A percentile compares a stretch with the other conserved stretches of the same genome.
Evolutionary conservation across 2,329 filamentous ascomycete genomes (phyloP).

Genomic region (Colletotrichum musicola): DNA sequence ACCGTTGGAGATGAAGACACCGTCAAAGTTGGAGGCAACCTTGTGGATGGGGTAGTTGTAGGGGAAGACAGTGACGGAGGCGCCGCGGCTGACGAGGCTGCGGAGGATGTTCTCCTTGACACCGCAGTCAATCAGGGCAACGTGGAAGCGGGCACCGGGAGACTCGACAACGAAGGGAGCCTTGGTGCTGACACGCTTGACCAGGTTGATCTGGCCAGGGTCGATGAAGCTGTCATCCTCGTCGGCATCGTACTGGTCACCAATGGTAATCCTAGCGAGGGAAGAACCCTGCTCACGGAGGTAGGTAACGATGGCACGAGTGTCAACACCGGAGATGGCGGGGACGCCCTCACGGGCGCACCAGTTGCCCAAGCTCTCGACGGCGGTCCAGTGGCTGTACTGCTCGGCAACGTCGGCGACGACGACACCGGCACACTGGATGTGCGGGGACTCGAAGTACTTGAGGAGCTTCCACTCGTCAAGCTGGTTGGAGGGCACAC

Average conservation of each 20-base stretch:
- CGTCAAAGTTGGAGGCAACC: conserved; percentile 96
- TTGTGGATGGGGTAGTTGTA: conserved; percentile 99
- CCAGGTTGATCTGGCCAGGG: conserved; percentile 95
- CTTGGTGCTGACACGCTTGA: conserved; percentile 97
- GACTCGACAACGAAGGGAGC: conserved; percentile 96
- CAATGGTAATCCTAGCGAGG: conserved; percentile 91
- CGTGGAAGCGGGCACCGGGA: conserved; percentile 84
- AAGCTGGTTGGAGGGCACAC: conserved; percentile 86
- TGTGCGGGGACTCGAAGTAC: conserved; percentile 98
- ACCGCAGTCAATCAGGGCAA: conserved; percentile 96
- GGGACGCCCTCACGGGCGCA: conserved; percentile 96
- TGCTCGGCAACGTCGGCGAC: conserved; percentile 93
- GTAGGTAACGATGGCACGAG: conserved; percentile 94
- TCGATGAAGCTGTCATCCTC: conserved; percentile 97
- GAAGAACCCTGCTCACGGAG: conserved; percentile 97
- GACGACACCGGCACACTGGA: conserved; percentile 95
- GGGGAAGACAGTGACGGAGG: conserved; percentile 93
- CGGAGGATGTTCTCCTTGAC: conserved; percentile 99
- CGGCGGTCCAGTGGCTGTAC: conserved; percentile 99
- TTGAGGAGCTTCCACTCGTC: conserved; percentile 93
- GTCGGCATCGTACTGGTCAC: conserved; percentile 98
- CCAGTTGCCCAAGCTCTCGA: conserved; percentile 93
- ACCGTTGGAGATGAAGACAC: conserved; percentile 99
- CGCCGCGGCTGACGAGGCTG: conserved; percentile 90
- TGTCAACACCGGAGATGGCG: conserved; percentile 96